A percentile compares a stretch with the other conserved stretches of the same genome.
phyloP scores from a whole-genome alignment of 768 basidiomycete genomes.

The Boletus coccyginus region DNA sequence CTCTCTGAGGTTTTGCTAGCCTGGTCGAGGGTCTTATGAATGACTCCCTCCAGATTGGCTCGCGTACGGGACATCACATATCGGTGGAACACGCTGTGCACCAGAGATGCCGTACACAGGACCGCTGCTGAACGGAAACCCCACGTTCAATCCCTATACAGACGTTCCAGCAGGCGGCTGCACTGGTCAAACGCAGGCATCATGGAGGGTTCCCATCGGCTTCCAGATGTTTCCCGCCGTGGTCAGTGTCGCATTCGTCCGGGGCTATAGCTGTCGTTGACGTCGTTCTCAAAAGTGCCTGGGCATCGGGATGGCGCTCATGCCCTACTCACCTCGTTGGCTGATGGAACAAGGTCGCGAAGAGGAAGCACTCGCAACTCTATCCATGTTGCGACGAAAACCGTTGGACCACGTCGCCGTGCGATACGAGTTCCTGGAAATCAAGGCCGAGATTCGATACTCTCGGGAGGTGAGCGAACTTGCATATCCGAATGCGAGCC shows the following conservation, averaged over 20 bases:
- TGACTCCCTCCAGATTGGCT: constrained; percentile 28
- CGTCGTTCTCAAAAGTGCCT: constrained; percentile 19
- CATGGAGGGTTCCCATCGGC: constrained; percentile 36
- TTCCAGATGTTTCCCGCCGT: constrained; percentile 39
- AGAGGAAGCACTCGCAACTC: constrained; percentile 33
- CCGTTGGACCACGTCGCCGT: constrained; percentile 31
- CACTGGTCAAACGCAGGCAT: constrained; percentile 30
- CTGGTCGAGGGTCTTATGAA: background rate
- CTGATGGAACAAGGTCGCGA: constrained; percentile 37
- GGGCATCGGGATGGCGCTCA: constrained; percentile 31
- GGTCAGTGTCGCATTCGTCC: constrained; percentile 22
- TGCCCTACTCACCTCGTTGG: constrained; percentile 46
- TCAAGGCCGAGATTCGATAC: constrained; percentile 35
- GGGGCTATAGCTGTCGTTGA: background rate
- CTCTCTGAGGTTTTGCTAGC: background rate
- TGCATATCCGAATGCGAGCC: constrained; percentile 22
- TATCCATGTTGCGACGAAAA: constrained; percentile 35
- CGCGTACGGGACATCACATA: constrained; percentile 32
- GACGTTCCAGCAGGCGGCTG: constrained; percentile 33
- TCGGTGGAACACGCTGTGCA: constrained; percentile 33
- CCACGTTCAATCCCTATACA: constrained; percentile 26
- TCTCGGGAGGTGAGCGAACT: constrained; percentile 20
- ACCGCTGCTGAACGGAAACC: constrained; percentile 30
- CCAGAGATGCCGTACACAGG: constrained; percentile 29
- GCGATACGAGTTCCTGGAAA: constrained; percentile 39